Conservation (phyloP, 768 basidiomycete genomes). For the Lentinula boryana region DNA sequence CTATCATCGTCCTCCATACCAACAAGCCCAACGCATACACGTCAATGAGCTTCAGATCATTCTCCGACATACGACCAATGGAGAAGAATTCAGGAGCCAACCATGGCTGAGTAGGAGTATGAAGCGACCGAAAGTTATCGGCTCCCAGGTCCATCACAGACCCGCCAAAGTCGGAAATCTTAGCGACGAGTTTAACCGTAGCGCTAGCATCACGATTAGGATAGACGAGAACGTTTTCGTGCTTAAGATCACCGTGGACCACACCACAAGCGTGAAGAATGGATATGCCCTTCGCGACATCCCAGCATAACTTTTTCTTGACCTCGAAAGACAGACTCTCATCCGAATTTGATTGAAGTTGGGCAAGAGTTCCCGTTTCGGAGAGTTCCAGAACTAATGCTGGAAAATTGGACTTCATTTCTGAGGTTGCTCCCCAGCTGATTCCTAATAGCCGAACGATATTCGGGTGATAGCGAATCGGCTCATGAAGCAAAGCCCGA, state of each 20-base stretch:
- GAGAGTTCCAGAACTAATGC: slow-evolving; percentile 7
- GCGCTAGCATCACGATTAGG: slow-evolving; percentile 3
- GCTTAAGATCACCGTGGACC: slow-evolving; percentile 11
- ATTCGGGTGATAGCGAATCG: slow-evolving; percentile 10
- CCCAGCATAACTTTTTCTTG: slow-evolving; percentile 10
- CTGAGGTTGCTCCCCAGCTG: slow-evolving; percentile 2
- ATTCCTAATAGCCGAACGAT: slow-evolving; percentile 9
- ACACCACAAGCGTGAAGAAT: slow-evolving; percentile 10
- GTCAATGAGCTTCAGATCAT: slow-evolving; percentile 3
- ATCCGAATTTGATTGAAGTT: neutral
- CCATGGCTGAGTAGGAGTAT: slow-evolving; percentile 3
- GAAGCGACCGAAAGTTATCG: neutral
- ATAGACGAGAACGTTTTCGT: slow-evolving; percentile 10
- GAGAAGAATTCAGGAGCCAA: slow-evolving; percentile 3
- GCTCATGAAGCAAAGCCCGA: slow-evolving; percentile 7
- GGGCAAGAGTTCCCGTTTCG: slow-evolving; percentile 6
- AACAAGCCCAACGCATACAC: slow-evolving; percentile 7
- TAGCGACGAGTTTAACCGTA: slow-evolving; percentile 1
- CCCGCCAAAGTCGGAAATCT: slow-evolving; percentile 9
- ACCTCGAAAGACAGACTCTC: slow-evolving; percentile 2
- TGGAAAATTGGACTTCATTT: slow-evolving; percentile 4
- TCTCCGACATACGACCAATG: neutral
- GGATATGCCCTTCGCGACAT: slow-evolving; percentile 9
- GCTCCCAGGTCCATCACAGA: slow-evolving; percentile 8
- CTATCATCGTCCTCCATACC: slow-evolving; percentile 6